phyloP scores from a whole-genome alignment of 805 yeast species.

The Yamadazyma paraphyllophila region DNA sequence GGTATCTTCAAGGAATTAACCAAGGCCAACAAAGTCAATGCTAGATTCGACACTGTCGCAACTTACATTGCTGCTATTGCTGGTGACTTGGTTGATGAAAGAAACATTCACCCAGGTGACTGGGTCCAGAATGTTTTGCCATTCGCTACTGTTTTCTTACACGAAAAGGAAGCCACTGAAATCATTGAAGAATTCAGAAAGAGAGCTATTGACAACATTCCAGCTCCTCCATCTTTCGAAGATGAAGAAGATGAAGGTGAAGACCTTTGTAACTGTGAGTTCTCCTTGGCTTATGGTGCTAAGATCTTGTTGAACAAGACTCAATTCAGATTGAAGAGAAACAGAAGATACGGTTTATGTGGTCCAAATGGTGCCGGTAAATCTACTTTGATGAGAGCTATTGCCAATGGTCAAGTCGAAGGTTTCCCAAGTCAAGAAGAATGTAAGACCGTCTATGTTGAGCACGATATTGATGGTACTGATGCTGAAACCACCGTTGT shows the following conservation, averaged over 20 bases:
- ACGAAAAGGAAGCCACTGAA: conserved; percentile 87
- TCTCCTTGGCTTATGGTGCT: conserved; percentile 99
- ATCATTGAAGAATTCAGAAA: conserved; percentile 89
- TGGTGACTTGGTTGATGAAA: conserved; percentile 98
- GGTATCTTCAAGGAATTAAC: conserved; percentile 75
- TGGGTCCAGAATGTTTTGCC: conserved; percentile 90
- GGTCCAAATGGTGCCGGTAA: conserved; percentile 56
- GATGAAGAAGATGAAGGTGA: conserved; percentile 99
- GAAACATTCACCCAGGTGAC: conserved; percentile 83
- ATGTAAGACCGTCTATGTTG: conserved; percentile 98
- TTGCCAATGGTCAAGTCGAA: conserved; percentile 97
- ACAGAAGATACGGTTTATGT: conserved; percentile 98
- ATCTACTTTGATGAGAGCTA: conserved; percentile 83
- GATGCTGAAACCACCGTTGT: conserved; percentile 93
- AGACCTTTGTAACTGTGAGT: conserved; percentile 99
- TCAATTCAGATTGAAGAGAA: conserved; percentile 97
- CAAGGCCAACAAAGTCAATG: conserved; percentile 54
- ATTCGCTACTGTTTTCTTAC: conserved; percentile 93
- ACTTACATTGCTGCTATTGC: conserved; percentile 92
- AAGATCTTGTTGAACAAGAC: conserved; percentile 99
- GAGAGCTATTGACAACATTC: conserved; percentile 97
- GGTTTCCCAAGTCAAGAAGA: conserved; percentile 99
- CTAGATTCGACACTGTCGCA: conserved; percentile 76
- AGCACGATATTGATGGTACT: conserved; percentile 98
- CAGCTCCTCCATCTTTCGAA: conserved; percentile 92